Evolutionary conservation across 1,284 basidiomycete species (phyloP), one percentile per base, ranked within the genome.

Genomic region (Psilocybe mexicana): DNA sequence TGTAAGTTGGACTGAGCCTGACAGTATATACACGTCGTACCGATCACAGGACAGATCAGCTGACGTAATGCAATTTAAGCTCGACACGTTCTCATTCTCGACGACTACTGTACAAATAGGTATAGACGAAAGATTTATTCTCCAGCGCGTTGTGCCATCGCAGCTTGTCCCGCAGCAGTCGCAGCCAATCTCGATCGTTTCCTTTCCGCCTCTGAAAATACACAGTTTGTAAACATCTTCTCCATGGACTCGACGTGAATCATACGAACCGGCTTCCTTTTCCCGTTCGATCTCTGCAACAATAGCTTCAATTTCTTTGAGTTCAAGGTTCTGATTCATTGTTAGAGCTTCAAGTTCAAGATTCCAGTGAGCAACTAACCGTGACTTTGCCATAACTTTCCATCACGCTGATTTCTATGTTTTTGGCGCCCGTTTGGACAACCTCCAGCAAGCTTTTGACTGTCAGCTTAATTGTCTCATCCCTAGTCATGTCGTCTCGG

Each of bases 381-480:
- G 92, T 92, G 55, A 96, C 85, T 73, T 94, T 91, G 59, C 92
- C 92, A 71, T 93, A 96, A 59, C 88, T 86, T 73, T 96, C 94
- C 93, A 98, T 96, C 49, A 98, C 92, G 64, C 91, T 95, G 65
- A 98, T 93, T 72, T 98, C 95, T 64, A 98, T 98, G 74, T 98
- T 99, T 83, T 99, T 99, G 2, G 97, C 97, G 25, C 97, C 97
- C 1, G 97, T 98, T 77, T 99, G 97, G 1, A 99, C 97, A 28
- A 99, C 96, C 72, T 99, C 97, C 26, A 99, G 80, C 68, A 99
- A 77, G 71, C 92, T 94, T 81, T 98, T 99, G 67, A 99, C 86
- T 0, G 97, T 93, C 42, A 99, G 80, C 74, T 98, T 98, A 76
- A 99, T 93, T 50, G 92, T 87, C 59, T 96, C 93, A 42, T 95